A percentile compares a stretch with the other conserved stretches of the same genome.
phyloP scores from a whole-genome alignment of 345 rosid genomes.

The Aquilaria yunnanensis region DNA sequence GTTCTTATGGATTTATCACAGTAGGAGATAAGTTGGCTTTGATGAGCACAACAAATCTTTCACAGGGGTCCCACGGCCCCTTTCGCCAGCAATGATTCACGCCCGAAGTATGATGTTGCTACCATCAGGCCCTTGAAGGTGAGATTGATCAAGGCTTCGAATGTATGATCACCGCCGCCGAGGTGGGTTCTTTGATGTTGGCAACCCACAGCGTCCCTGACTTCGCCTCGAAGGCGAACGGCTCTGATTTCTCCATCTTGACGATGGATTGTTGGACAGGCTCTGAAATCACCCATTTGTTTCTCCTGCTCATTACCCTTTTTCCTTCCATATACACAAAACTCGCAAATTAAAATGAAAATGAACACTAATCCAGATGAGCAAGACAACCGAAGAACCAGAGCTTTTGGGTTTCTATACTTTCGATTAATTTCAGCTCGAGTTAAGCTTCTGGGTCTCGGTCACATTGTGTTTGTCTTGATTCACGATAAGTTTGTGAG shows the following conservation, averaged over 20 bases:
- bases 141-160: conserved; percentile 77
- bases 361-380: conserved; percentile 32
- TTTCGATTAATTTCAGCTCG: too few species aligned
- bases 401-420: conserved; percentile 15
- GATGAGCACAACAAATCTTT: too few species aligned
- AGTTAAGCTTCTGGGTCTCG: not conserved
- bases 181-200: conserved; percentile 78
- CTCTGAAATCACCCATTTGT: conserved; percentile 85
- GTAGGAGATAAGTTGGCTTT: too few species aligned
- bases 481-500: conserved; percentile 1
- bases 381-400: conserved; percentile 39
- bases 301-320: conserved; percentile 25
- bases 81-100: conserved; percentile 76
- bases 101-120: conserved; percentile 93
- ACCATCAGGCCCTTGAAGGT: conserved; percentile 90
- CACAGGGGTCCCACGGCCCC: conserved; percentile 41
- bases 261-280: conserved; percentile 57
- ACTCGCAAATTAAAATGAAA: conserved; percentile 14
- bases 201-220: conserved; percentile 95
- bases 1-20: too few species aligned
- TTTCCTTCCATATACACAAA: conserved; percentile 33
- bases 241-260: conserved; percentile 87
- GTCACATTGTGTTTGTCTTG: conserved; percentile 18
- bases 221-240: conserved; percentile 85
- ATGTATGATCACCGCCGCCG: conserved; percentile 75